phyloP scores from a whole-genome alignment of 2,329 filamentous ascomycete species.

The Pezicula carpinea region DNA sequence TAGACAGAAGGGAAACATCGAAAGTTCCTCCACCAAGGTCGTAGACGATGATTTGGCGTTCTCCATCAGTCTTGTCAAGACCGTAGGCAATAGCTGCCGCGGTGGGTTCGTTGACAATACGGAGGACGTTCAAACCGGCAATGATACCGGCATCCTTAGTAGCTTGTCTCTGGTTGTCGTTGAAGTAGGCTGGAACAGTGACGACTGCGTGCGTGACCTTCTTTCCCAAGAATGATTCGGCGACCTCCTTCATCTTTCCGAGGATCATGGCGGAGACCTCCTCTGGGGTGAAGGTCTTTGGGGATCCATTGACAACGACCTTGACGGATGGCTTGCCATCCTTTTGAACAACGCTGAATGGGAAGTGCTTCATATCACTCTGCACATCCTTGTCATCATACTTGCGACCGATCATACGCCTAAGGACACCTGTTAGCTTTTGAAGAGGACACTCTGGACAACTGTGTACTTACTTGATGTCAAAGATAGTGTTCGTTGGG shows the following conservation, averaged over 20 bases:
- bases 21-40: slow-evolving; percentile 94
- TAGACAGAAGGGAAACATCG: slow-evolving; percentile 88
- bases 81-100: slow-evolving; percentile 94
- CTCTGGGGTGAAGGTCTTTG: slow-evolving; percentile 75
- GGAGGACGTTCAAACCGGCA: slow-evolving; percentile 89
- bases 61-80: slow-evolving; percentile 77
- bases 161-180: slow-evolving; percentile 94
- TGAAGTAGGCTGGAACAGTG: slow-evolving; percentile 96
- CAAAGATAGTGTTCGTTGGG: slow-evolving; percentile 71
- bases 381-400: slow-evolving; percentile 82
- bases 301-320: slow-evolving; percentile 60
- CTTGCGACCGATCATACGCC: slow-evolving; percentile 82
- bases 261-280: slow-evolving; percentile 78
- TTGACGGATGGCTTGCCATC: slow-evolving; percentile 84
- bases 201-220: slow-evolving; percentile 85
- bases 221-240: slow-evolving; percentile 75
- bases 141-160: slow-evolving; percentile 94
- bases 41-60: slow-evolving; percentile 88
- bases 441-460: slow-evolving; percentile 6
- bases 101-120: slow-evolving; percentile 95
- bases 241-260: slow-evolving; percentile 80
- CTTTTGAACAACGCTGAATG: slow-evolving; percentile 89
- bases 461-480: slow-evolving; percentile 68
- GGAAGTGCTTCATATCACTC: slow-evolving; percentile 95
- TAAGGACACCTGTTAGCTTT: slow-evolving; percentile 36